Evolutionary conservation across 306 rosid genomes (phyloP).

Genomic region (Calophaca sinica): DNA sequence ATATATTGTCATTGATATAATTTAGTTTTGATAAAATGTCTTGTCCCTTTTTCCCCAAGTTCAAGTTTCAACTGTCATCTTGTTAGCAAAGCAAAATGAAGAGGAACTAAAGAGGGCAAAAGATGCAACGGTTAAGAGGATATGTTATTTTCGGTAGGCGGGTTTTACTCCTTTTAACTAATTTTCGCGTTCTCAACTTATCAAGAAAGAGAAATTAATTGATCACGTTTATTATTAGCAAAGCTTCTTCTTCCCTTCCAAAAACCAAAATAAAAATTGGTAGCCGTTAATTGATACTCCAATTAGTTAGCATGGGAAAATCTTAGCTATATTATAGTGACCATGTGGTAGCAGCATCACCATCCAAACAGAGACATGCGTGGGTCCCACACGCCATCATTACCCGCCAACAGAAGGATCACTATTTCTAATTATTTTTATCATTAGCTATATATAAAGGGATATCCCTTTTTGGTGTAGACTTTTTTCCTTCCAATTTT

Average conservation of each 20-base stretch:
- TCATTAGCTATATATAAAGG: no score
- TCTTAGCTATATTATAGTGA: slow-evolving; percentile 37
- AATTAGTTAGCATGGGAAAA: background rate
- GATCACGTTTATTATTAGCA: slow-evolving; percentile 35
- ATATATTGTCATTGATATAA: background rate
- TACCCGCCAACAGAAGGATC: slow-evolving; percentile 54
- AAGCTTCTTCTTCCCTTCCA: background rate
- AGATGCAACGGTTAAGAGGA: background rate
- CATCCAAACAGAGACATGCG: slow-evolving; percentile 29
- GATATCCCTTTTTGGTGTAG: no score
- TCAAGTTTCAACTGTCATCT: background rate
- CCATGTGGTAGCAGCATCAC: slow-evolving; percentile 52
- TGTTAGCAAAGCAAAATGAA: background rate
- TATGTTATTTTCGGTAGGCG: slow-evolving; percentile 7
- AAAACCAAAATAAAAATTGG: slow-evolving; percentile 39
- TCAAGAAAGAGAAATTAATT: slow-evolving; percentile 15
- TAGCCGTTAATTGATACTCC: slow-evolving; percentile 9
- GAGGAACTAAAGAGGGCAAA: background rate
- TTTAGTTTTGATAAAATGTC: background rate
- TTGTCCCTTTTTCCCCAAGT: background rate
- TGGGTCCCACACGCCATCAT: slow-evolving; percentile 60
- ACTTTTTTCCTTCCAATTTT: no score
- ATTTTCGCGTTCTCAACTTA: background rate
- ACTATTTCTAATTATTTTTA: background rate
- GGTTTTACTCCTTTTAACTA: background rate